These are phyloP conservation scores for Epipyxis sp. DNA, from an alignment of 108 stramenopile genomes.

Conservation along the genomic window DNA sequence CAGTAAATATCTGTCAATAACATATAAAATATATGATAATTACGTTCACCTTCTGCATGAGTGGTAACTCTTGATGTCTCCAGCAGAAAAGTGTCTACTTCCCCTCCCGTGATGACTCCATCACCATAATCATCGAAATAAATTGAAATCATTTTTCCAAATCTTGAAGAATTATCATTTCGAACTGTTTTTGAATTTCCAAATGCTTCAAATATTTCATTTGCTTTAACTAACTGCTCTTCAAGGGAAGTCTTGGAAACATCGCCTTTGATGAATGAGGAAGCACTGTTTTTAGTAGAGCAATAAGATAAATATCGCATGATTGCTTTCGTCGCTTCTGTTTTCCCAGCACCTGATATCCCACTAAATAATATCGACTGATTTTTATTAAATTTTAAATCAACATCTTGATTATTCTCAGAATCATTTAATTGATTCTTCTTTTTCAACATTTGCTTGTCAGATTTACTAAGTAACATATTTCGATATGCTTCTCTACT, in stretches of 20 bases:
- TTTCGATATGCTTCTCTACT: neutral
- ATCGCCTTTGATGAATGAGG: neutral
- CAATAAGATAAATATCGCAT: slow-evolving; percentile 65
- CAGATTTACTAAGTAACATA: neutral
- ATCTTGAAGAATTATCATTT: slow-evolving; percentile 47
- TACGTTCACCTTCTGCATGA: slow-evolving; percentile 64
- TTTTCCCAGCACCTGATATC: slow-evolving; percentile 36
- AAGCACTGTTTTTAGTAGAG: slow-evolving; percentile 21
- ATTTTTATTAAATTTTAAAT: neutral
- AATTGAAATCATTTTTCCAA: slow-evolving; percentile 49
- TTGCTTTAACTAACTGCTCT: slow-evolving; percentile 48
- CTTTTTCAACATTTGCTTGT: slow-evolving; percentile 1
- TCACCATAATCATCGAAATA: neutral
- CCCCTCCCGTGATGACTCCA: neutral
- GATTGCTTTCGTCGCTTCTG: slow-evolving; percentile 59
- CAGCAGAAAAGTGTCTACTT: slow-evolving; percentile 48
- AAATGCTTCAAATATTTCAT: slow-evolving; percentile 53
- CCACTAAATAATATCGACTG: neutral
- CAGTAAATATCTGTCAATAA: slow-evolving; percentile 31
- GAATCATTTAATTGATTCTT: neutral
- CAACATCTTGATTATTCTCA: neutral
- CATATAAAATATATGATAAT: slow-evolving; percentile 68
- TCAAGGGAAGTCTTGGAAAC: slow-evolving; percentile 35
- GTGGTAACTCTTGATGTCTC: slow-evolving; percentile 38
- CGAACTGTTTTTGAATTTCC: slow-evolving; percentile 54